Evolutionary conservation across 106 monocot species (phyloP).

Genomic region (Agapanthus africanus): DNA sequence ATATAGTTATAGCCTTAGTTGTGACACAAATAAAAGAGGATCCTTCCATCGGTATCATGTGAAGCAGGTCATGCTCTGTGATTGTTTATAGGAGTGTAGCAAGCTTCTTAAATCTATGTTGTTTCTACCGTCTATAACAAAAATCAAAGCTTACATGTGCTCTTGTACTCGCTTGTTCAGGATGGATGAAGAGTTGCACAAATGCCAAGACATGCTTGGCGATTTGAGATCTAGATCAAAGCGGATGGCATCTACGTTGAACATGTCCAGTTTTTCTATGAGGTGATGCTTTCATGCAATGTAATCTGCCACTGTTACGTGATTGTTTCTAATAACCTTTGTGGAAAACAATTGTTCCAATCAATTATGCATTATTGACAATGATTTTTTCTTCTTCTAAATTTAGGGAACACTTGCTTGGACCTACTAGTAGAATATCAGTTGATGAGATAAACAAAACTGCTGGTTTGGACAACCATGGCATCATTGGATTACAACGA

Average conservation of each 20-base stretch:
- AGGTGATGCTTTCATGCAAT: slow-evolving; percentile 30
- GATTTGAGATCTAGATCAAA: slow-evolving; percentile 61
- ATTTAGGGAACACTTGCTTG: slow-evolving; percentile 61
- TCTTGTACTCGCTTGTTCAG: slow-evolving; percentile 20
- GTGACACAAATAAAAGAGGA: neutral
- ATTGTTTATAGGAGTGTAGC: neutral
- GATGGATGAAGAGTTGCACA: slow-evolving; percentile 59
- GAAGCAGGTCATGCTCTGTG: neutral
- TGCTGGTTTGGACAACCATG: slow-evolving; percentile 60
- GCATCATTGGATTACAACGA: slow-evolving; percentile 64
- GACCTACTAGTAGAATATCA: slow-evolving; percentile 33
- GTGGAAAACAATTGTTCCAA: neutral
- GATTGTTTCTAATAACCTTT: neutral
- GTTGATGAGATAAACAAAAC: slow-evolving; percentile 49
- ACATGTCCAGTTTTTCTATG: slow-evolving; percentile 55
- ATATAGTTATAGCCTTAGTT: neutral
- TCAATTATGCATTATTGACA: neutral
- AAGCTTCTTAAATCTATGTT: neutral
- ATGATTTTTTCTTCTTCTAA: neutral
- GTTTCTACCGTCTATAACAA: neutral
- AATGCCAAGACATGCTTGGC: slow-evolving; percentile 57
- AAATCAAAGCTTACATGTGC: neutral
- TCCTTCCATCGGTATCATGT: neutral
- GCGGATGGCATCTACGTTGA: slow-evolving; percentile 53
- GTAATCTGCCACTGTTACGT: neutral